These are phyloP conservation scores for Xylariaceae sp. DNA, from an alignment of 2,329 filamentous ascomycete genomes.

Conservation along the genomic window DNA sequence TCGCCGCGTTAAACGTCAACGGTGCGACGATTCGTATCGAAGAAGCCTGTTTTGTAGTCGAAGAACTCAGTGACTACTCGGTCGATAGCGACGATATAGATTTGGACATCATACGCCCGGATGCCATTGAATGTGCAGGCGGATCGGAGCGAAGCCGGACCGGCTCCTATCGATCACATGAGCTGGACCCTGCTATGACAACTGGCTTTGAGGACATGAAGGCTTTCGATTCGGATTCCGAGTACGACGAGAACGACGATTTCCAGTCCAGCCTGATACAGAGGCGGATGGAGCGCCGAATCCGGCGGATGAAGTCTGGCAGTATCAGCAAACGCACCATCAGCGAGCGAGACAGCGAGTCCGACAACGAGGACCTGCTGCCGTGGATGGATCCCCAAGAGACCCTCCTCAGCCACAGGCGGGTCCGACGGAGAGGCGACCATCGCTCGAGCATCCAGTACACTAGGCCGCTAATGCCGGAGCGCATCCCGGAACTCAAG, in stretches of 20 bases:
- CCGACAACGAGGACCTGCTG: slow-evolving; percentile 29
- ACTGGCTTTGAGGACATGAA: slow-evolving; percentile 25
- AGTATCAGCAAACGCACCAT: slow-evolving; percentile 33
- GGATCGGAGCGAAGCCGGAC: slow-evolving; percentile 28
- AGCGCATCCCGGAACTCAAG: slow-evolving; percentile 31
- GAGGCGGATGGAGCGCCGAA: slow-evolving; percentile 22
- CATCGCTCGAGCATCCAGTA: slow-evolving; percentile 30
- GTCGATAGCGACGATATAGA: slow-evolving; percentile 22
- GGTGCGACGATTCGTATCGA: slow-evolving; percentile 16
- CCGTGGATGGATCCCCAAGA: slow-evolving; percentile 26
- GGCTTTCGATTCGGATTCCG: slow-evolving; percentile 25
- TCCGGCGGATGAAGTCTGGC: slow-evolving; percentile 30
- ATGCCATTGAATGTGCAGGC: slow-evolving; percentile 25
- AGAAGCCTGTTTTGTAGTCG: slow-evolving; percentile 26
- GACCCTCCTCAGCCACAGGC: slow-evolving; percentile 19
- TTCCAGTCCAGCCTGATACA: slow-evolving; percentile 20
- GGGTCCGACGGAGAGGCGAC: slow-evolving; percentile 28
- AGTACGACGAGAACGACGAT: slow-evolving; percentile 24
- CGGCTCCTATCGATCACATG: slow-evolving; percentile 22
- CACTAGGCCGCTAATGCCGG: slow-evolving; percentile 21
- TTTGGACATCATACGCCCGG: slow-evolving; percentile 24
- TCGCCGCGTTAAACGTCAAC: slow-evolving; percentile 13
- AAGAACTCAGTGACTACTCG: slow-evolving; percentile 28
- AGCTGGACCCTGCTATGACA: slow-evolving; percentile 27
- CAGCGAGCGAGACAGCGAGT: slow-evolving; percentile 32